Evolutionary conservation across 2,329 filamentous ascomycete genomes (phyloP).

Genomic region (Exophiala aquamarina): DNA sequence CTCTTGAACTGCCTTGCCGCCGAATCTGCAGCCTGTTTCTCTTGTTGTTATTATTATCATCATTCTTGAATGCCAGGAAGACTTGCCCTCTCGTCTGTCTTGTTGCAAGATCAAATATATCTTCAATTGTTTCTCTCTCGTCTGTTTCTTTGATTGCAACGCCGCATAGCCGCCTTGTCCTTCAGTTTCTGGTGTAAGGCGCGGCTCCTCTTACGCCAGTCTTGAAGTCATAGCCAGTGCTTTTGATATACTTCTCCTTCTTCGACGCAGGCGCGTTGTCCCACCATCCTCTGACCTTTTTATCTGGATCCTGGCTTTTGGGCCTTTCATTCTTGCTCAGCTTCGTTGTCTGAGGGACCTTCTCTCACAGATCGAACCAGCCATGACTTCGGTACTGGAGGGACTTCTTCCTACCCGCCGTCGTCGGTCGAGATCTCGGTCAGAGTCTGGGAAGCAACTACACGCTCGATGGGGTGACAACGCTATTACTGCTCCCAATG

Average conservation of each 20-base stretch:
- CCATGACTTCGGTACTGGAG: constrained; percentile 21
- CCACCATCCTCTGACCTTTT: neutral
- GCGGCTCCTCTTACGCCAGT: neutral
- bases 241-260: neutral
- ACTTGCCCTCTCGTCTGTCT: no score
- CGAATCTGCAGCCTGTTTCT: no score
- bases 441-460: constrained; percentile 25
- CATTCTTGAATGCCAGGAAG: no score
- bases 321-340: neutral
- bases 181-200: neutral
- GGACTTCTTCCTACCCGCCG: constrained; percentile 16
- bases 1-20: constrained; percentile 1
- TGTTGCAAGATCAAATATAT: no score
- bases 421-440: constrained; percentile 17
- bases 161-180: constrained; percentile 4
- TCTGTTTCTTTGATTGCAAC: constrained; percentile 2
- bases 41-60: no score
- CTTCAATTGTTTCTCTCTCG: neutral
- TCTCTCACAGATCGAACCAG: neutral
- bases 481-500: constrained; percentile 40
- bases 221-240: neutral
- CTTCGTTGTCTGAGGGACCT: neutral
- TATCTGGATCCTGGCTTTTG: neutral
- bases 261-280: constrained; percentile 2
- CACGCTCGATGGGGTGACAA: constrained; percentile 43